Evolutionary conservation across 768 basidiomycete genomes (phyloP), one percentile per base, ranked within the genome.

Genomic region (Amanita polypyramis): DNA sequence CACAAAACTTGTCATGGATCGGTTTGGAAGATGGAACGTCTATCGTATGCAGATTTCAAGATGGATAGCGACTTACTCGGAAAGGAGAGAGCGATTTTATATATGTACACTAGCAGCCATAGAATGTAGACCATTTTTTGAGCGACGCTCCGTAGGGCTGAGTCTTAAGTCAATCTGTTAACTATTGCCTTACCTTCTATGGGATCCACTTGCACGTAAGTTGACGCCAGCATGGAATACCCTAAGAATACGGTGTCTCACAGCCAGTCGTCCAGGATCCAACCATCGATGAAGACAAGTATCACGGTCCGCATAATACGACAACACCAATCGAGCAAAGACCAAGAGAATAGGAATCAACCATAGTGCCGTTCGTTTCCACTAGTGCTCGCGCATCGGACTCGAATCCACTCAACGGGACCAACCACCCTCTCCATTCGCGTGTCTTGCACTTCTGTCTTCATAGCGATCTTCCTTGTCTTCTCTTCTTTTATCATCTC

Each of bases 401-500:
- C 58, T 58, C 57, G 56, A 58, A 56, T 61, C 61, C 67, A 65
- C 71, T 82, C 68, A 83, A 73, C 83, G 82, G 60, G 75, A 66
- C 82, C 81, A 85, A 67, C 77, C 74, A 64, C 74, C 80, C 70
- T 88, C 85, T 62, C 85, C 84, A 69, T 85, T 86, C 60, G 77
- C 68, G 60, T 79, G 77, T 69, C 82, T 80, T 61, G 83, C 60
- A 51, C 76, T 68, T 67, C 86, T 77, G 54, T 88, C 86, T 45
- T 89, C 86, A 67, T 66, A 84, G 40, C 82, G 81, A 45, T 85
- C 85, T 59, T 88, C 85, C 70, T 81, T 89, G 60, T 87, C 85
- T 55, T 88, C 85, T 68, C 85, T 82, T 67, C 82, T 80, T 68
- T 76, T 75, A 65, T 83, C 81, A 62, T 86, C 84, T 65, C 83